These are phyloP conservation scores for Candida easanensis DNA, from an alignment of 805 yeast genomes.

Conservation along the genomic window DNA sequence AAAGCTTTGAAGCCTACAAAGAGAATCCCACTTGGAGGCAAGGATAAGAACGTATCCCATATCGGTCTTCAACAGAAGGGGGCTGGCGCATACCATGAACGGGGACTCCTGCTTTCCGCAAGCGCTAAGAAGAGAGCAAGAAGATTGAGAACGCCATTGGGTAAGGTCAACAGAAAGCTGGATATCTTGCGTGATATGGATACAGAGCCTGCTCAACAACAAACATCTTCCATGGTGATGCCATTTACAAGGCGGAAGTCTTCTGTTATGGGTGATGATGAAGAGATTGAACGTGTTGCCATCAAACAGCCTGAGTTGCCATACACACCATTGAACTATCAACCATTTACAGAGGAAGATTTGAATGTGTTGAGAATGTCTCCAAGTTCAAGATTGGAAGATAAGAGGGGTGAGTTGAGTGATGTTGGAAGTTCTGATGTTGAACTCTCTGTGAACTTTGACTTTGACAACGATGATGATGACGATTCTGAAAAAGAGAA, in stretches of 20 bases:
- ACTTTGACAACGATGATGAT: constrained; percentile 29
- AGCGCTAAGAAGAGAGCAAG: constrained; percentile 9
- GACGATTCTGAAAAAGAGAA: constrained; percentile 17
- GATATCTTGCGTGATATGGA: constrained; percentile 32
- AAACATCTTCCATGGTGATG: background rate
- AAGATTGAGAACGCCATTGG: constrained; percentile 21
- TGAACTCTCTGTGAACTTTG: constrained; percentile 24
- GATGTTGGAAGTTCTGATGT: constrained; percentile 17
- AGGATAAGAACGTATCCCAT: constrained; percentile 19
- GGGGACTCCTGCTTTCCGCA: constrained; percentile 1
- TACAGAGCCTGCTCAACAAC: background rate
- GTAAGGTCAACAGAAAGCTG: constrained; percentile 18
- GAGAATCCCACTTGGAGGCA: constrained; percentile 29
- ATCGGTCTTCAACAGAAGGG: background rate
- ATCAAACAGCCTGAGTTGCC: constrained; percentile 35
- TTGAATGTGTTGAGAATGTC: constrained; percentile 25
- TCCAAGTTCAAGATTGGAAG: constrained; percentile 21
- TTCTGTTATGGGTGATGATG: constrained; percentile 26
- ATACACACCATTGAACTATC: constrained; percentile 43
- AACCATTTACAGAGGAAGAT: constrained; percentile 37
- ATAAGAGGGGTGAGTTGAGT: constrained; percentile 4
- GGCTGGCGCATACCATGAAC: background rate
- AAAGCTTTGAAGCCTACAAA: constrained; percentile 1
- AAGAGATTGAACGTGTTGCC: constrained; percentile 50
- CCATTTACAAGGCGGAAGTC: constrained; percentile 1